Evolutionary conservation across 2,329 filamentous ascomycete genomes (phyloP), one percentile per base, ranked within the genome.

Genomic region (Penicillium sp.): DNA sequence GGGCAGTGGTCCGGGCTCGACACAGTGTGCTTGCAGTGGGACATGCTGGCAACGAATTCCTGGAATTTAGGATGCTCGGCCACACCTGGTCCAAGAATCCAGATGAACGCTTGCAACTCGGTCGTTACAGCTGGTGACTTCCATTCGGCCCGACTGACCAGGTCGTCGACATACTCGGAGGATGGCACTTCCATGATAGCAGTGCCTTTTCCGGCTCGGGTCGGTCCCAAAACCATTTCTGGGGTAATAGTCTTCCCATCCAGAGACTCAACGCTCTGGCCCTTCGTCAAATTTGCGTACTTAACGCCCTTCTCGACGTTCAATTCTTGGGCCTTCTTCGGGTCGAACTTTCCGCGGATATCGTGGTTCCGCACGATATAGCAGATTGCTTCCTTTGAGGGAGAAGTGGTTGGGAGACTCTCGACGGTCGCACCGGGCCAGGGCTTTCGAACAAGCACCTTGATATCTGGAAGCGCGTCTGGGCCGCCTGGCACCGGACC

Each of bases 301-400:
- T 87, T 77, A 0, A 64, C 71, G 2, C 84, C 86, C 51, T 78
- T 81, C 21, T 76, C 75, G 0, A 97, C 83, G 1, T 87, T 87
- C 2, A 92, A 76, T 29, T 77, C 79, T 59, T 77, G 80, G 0
- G 92, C 93, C 56, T 80, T 84, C 47, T 82, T 71, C 0, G 84
- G 77, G 59, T 90, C 81, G 68, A 99, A 97, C 67, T 88, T 93
- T 51, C 94, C 94, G 53, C 94, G 85, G 53, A 88, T 82, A 38
- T 87, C 80, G 60, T 91, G 85, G 53, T 85, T 86, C 65, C 91
- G 90, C 69, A 96, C 82, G 57, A 99, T 87, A 73, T 99, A 99
- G 57, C 89, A 96, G 65, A 97, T 79, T 6, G 91, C 87, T 46
- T 87, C 85, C 29, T 79, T 78, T 0, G 84, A 84, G 5, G 87